phyloP scores from a whole-genome alignment of 2,329 filamentous ascomycete species.

The Didymella segeticola region DNA sequence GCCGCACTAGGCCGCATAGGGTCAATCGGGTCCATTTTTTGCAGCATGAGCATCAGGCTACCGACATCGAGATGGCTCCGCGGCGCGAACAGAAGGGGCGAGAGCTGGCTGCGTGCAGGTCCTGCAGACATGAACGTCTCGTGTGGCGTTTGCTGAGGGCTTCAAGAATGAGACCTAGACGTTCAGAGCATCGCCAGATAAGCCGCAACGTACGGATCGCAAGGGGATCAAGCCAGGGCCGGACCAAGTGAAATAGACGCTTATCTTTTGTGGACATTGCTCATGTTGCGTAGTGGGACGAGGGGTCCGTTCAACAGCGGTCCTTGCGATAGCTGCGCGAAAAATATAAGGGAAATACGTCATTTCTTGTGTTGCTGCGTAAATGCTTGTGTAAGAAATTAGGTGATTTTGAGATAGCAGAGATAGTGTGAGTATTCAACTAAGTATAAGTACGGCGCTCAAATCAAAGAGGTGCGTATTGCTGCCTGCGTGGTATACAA shows the following conservation, averaged over 20 bases:
- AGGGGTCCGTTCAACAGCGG: not conserved
- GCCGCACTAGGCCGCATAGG: conserved; percentile 9
- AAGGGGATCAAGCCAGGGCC: not conserved
- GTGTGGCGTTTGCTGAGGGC: conserved; percentile 1
- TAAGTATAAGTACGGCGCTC: too few species aligned
- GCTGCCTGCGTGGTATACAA: too few species aligned
- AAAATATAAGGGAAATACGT: conserved; percentile 12
- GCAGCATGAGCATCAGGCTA: not conserved
- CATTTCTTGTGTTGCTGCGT: not conserved
- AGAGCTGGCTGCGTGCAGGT: too few species aligned
- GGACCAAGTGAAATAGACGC: conserved; percentile 13
- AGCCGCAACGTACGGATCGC: not conserved
- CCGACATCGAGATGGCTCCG: not conserved
- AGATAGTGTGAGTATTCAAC: not conserved
- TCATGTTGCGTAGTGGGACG: conserved; percentile 6
- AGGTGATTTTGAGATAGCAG: not conserved
- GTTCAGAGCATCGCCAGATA: too few species aligned
- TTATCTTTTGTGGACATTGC: conserved; percentile 21
- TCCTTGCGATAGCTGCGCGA: conserved; percentile 5
- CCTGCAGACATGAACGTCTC: too few species aligned
- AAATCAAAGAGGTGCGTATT: too few species aligned
- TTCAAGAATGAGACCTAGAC: too few species aligned
- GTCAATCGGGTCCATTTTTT: conserved; percentile 3
- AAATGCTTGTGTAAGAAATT: not conserved
- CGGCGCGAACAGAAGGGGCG: too few species aligned